These are phyloP conservation scores for Pilatotrama ljubarskyi DNA, from an alignment of 768 basidiomycete genomes.

Conservation along the genomic window DNA sequence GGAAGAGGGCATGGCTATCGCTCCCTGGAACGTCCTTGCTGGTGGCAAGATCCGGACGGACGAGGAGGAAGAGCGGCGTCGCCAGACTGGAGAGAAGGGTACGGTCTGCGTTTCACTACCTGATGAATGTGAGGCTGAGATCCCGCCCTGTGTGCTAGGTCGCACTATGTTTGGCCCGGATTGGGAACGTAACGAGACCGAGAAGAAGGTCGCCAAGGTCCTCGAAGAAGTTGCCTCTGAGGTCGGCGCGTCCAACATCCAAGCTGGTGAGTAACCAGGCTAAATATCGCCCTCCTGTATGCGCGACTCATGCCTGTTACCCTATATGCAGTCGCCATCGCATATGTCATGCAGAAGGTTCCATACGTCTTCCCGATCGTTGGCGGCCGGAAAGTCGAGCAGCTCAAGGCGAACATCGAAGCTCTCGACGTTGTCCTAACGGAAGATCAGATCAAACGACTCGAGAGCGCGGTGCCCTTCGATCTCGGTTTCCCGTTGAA, in stretches of 20 bases:
- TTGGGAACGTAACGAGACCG: slow-evolving; percentile 34
- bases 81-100: slow-evolving; percentile 28
- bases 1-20: slow-evolving; percentile 31
- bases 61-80: slow-evolving; percentile 32
- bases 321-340: slow-evolving; percentile 10
- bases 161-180: slow-evolving; percentile 26
- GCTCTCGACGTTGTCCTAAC: slow-evolving; percentile 9
- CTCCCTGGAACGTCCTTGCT: slow-evolving; percentile 41
- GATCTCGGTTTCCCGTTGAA: slow-evolving; percentile 23
- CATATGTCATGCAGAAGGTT: slow-evolving; percentile 30
- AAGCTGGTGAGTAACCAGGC: neutral
- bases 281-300: neutral
- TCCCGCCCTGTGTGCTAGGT: slow-evolving; percentile 29
- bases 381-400: slow-evolving; percentile 6
- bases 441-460: slow-evolving; percentile 18
- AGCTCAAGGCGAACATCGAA: slow-evolving; percentile 18
- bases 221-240: slow-evolving; percentile 50
- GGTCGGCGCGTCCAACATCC: slow-evolving; percentile 36
- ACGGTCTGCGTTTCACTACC: neutral
- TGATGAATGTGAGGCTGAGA: too few relatives aligned
- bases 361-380: slow-evolving; percentile 22
- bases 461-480: slow-evolving; percentile 24
- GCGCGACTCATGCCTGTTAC: neutral
- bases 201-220: slow-evolving; percentile 37
- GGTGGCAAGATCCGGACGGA: slow-evolving; percentile 38